Conservation (phyloP, 179 eudicot species). For the Vitellaria paradoxa region DNA sequence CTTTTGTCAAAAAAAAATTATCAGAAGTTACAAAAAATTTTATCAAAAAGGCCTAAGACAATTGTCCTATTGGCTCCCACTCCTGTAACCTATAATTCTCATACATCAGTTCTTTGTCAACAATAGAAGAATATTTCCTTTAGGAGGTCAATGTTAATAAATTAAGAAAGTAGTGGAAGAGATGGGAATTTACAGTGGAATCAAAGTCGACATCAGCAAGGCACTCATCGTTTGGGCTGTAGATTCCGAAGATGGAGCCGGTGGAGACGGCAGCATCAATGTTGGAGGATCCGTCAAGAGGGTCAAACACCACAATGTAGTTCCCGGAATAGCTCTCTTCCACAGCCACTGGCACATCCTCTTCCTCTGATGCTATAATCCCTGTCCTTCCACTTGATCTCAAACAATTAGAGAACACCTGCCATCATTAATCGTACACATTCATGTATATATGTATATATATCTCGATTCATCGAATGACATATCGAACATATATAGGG, state of each 20-base stretch:
- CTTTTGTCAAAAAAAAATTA: no score
- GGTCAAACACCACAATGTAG: slow-evolving; percentile 96
- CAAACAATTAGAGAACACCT: slow-evolving; percentile 91
- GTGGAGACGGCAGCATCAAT: slow-evolving; percentile 98
- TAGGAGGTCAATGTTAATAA: no score
- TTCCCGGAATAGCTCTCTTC: slow-evolving; percentile 98
- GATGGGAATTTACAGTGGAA: slow-evolving; percentile 34
- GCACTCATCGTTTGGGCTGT: slow-evolving; percentile 94
- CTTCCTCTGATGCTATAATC: slow-evolving; percentile 97
- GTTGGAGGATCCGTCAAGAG: slow-evolving; percentile 98
- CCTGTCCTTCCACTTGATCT: slow-evolving; percentile 97
- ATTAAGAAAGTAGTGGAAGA: slow-evolving; percentile 2
- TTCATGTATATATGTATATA: background rate
- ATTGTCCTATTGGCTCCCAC: no score
- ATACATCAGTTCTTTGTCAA: no score
- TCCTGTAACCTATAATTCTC: no score
- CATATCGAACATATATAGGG: background rate
- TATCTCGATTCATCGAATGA: background rate
- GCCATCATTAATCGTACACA: background rate
- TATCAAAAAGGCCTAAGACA: no score
- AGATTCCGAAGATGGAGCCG: slow-evolving; percentile 95
- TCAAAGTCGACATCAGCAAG: slow-evolving; percentile 62
- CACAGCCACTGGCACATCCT: slow-evolving; percentile 96
- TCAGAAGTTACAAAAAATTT: no score
- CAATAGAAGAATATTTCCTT: no score